Conservation (phyloP, 2,329 filamentous ascomycete species). For the Cytospora piceae region DNA sequence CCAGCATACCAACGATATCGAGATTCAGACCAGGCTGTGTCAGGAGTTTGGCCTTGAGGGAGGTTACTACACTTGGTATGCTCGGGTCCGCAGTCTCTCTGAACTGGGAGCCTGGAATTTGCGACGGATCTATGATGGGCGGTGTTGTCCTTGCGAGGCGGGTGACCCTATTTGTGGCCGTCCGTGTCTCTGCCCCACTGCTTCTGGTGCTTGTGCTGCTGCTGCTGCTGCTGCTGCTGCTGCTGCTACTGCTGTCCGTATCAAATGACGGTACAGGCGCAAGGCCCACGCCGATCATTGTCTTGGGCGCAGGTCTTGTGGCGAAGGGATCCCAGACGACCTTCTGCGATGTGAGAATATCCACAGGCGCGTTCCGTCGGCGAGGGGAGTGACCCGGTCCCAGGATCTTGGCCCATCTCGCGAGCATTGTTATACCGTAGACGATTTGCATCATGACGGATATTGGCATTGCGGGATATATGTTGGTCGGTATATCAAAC, state of each 20-base stretch:
- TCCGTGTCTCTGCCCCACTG: background rate
- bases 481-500: constrained; percentile 46
- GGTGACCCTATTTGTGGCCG: background rate
- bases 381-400: constrained; percentile 39
- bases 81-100: constrained; percentile 42
- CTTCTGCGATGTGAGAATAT: constrained; percentile 25
- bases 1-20: constrained; percentile 49
- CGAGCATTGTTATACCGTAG: constrained; percentile 54
- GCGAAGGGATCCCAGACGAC: constrained; percentile 28
- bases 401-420: constrained; percentile 54
- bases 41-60: constrained; percentile 47
- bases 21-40: constrained; percentile 50
- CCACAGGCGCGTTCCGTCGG: background rate
- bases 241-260: background rate
- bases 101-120: constrained; percentile 31
- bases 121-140: constrained; percentile 20
- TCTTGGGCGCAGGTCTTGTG: background rate
- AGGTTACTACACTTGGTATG: constrained; percentile 45
- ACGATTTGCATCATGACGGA: constrained; percentile 50
- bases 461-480: constrained; percentile 53
- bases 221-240: background rate
- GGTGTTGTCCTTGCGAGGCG: constrained; percentile 4
- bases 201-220: background rate
- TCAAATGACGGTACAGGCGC: constrained; percentile 10
- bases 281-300: constrained; percentile 6